Evolutionary conservation across 1,284 basidiomycete species (phyloP).

Genomic region (Inonotus hispidus): DNA sequence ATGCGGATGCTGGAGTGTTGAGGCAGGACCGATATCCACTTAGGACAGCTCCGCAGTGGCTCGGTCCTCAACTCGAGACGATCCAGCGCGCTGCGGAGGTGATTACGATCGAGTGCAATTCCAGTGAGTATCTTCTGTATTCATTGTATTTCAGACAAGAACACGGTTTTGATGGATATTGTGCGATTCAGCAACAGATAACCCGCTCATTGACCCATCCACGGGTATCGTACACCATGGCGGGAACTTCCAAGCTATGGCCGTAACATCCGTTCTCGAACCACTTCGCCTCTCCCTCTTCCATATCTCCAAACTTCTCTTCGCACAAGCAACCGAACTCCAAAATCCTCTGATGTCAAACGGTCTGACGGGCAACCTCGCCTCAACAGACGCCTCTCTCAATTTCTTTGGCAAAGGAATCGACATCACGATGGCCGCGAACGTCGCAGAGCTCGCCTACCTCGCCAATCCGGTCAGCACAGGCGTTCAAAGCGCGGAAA

Average conservation of each 20-base stretch:
- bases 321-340: slow-evolving; percentile 80
- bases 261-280: slow-evolving; percentile 85
- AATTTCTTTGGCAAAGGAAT: slow-evolving; percentile 84
- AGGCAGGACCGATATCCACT: slow-evolving; percentile 79
- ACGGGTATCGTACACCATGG: slow-evolving; percentile 71
- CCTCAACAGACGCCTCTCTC: slow-evolving; percentile 75
- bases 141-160: background rate
- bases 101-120: slow-evolving; percentile 78
- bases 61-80: slow-evolving; percentile 84
- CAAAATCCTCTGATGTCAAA: slow-evolving; percentile 80
- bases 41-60: slow-evolving; percentile 76
- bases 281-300: slow-evolving; percentile 78
- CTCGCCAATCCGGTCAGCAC: slow-evolving; percentile 83
- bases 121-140: slow-evolving; percentile 49
- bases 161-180: background rate
- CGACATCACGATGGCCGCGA: slow-evolving; percentile 80
- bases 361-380: slow-evolving; percentile 74
- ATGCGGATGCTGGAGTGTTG: slow-evolving; percentile 49
- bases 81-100: slow-evolving; percentile 59
- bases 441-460: slow-evolving; percentile 78
- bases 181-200: slow-evolving; percentile 54
- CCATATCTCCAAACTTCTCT: slow-evolving; percentile 79
- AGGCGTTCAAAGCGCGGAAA: slow-evolving; percentile 80
- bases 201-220: slow-evolving; percentile 66
- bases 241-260: slow-evolving; percentile 86